Conservation (phyloP, 148 eudicot genomes). For the Rhododendron henanense region DNA sequence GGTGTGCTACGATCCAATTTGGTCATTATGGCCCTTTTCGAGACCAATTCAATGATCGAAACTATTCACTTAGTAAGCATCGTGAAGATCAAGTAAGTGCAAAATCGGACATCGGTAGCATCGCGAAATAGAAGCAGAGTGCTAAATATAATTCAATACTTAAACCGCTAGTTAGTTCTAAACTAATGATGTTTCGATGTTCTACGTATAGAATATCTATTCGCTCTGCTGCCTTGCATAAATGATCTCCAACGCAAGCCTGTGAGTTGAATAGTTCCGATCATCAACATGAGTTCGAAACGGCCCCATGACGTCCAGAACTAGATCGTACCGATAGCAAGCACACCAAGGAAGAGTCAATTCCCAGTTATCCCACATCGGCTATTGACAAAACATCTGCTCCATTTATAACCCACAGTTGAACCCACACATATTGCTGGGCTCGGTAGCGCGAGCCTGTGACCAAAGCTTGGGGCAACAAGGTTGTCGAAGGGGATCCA, state of each 20-base stretch:
- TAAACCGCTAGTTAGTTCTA: background rate
- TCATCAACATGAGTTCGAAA: background rate
- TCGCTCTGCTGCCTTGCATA: too few species aligned
- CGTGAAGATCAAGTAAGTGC: background rate
- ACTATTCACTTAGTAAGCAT: background rate
- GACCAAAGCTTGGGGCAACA: background rate
- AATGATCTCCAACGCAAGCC: background rate
- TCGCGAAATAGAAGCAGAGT: background rate
- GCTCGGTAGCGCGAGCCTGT: background rate
- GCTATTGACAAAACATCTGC: background rate
- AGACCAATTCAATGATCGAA: background rate
- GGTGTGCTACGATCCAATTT: background rate
- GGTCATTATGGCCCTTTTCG: background rate
- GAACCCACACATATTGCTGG: too few species aligned
- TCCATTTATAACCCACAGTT: too few species aligned
- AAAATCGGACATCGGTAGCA: background rate
- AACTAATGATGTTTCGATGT: background rate
- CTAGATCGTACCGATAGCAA: fast-evolving
- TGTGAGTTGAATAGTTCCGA: background rate
- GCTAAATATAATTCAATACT: background rate
- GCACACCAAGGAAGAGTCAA: background rate
- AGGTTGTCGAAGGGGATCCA: background rate
- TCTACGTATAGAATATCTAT: background rate
- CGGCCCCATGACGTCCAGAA: background rate
- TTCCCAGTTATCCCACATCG: background rate